Evolutionary conservation across 495 filamentous ascomycete genomes (phyloP), one percentile per base, ranked within the genome.

Genomic region (Aspergillus hancockii): DNA sequence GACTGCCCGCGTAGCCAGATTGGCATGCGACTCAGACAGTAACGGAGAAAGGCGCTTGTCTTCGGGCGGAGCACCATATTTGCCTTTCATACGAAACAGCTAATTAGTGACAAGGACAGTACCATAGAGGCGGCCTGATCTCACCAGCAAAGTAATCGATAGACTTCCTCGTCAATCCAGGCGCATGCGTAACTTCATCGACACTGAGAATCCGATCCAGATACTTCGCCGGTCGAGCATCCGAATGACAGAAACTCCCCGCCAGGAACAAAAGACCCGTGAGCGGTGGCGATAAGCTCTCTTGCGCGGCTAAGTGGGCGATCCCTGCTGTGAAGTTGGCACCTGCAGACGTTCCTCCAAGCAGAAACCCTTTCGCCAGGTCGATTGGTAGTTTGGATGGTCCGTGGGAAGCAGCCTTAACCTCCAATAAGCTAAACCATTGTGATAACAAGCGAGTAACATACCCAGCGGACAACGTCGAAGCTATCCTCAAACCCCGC

Each of bases 401-500:
- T 49, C 55, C 30, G 13, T 54, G 38, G 25, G 50, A 36, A 13
- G 46, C 34, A 49, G 53, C 57, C 61, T 59, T 14, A 3, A 21
- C 21, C 16, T 21, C n/a, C 4, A 49, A 12, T 49, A 3, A 18
- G 22, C 4, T 21, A 49, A 23, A 3, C 16, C 10, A 21, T 4
- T 3, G 21, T 4, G 4, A 21, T 4, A 21, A 4, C 46, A 4
- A 49, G 16, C 10, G 21, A 21, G 13, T 36, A 28, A 50, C 58
- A 13, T 43, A 66, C 61, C 66, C 66, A 69, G 9, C 41, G 47
- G 2, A 67, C 38, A 34, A 72, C 77, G 69, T 83, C 81, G 52
- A 73, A 68, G 66, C 78, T 79, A 63, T 85, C 83, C 52, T 83
- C 70, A 19, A 75, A 67, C 0, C 67, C 75, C 16, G 69, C 71